A percentile compares a stretch with the other conserved stretches of the same genome.
These are phyloP conservation scores for Solanum appendiculatum DNA, from an alignment of 257 asterid genomes.

Conservation along the genomic window DNA sequence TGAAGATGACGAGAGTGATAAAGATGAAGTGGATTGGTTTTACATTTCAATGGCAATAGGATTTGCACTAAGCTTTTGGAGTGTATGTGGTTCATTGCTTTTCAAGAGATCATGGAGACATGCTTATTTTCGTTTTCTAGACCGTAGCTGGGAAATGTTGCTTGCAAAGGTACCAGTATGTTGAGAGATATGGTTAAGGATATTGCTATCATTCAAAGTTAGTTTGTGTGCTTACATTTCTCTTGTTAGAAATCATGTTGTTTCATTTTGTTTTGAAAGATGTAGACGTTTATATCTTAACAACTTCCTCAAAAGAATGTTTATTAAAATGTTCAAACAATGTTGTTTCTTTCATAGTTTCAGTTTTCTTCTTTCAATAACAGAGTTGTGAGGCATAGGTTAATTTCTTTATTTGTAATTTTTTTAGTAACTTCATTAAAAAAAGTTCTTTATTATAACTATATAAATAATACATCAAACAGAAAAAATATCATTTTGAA, in stretches of 20 bases:
- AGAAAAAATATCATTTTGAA: no score
- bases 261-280: not conserved
- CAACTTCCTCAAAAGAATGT: not conserved
- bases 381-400: no score
- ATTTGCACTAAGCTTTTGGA: conserved; percentile 4
- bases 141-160: not conserved
- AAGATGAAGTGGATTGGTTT: not conserved
- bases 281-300: not conserved
- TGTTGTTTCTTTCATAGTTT: not conserved
- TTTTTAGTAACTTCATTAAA: no score
- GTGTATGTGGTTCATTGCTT: not conserved
- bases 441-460: no score
- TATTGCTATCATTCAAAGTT: not conserved
- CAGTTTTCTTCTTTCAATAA: no score
- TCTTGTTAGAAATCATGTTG: not conserved
- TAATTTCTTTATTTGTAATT: no score
- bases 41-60: conserved; percentile 9
- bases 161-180: not conserved
- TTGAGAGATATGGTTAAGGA: not conserved
- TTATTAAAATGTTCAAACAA: not conserved
- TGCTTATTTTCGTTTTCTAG: not conserved
- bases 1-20: not conserved
- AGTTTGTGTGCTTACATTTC: not conserved
- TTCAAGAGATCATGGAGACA: not conserved
- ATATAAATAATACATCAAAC: no score